phyloP scores from a whole-genome alignment of 345 rosid genomes.

The Iberis pinnata region DNA sequence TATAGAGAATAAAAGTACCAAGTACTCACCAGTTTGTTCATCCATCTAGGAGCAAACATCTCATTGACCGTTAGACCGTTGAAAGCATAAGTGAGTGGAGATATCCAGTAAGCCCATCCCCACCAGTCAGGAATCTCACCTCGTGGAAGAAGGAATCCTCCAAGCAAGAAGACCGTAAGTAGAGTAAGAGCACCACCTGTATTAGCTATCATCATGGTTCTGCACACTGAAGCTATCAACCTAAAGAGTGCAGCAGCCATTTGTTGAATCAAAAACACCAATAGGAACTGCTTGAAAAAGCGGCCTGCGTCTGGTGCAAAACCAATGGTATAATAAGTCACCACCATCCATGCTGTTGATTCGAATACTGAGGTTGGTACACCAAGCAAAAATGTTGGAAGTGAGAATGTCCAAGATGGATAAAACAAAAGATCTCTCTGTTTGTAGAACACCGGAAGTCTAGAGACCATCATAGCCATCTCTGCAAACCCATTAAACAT shows the following conservation, averaged over 20 bases:
- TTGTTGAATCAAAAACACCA: conserved; percentile 39
- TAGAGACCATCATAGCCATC: conserved; percentile 46
- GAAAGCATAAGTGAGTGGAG: conserved; percentile 51
- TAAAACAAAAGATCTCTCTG: conserved; percentile 61
- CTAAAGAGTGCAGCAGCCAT: conserved; percentile 39
- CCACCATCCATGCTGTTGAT: conserved; percentile 47
- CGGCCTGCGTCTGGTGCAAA: conserved; percentile 50
- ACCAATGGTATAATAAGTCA: conserved; percentile 66
- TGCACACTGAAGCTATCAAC: conserved; percentile 40
- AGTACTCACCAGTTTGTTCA: conserved; percentile 23
- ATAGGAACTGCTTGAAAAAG: conserved; percentile 49
- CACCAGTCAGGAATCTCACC: conserved; percentile 43
- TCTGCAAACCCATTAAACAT: conserved; percentile 61
- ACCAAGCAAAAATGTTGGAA: conserved; percentile 42
- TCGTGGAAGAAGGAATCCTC: conserved; percentile 49
- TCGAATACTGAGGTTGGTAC: conserved; percentile 43
- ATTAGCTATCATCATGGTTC: conserved; percentile 42
- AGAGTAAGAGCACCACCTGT: conserved; percentile 36
- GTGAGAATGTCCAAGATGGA: conserved; percentile 67
- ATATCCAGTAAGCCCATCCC: conserved; percentile 63
- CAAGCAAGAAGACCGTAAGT: conserved; percentile 37
- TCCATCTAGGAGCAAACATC: conserved; percentile 54
- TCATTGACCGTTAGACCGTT: conserved; percentile 50
- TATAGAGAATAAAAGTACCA: conserved; percentile 10
- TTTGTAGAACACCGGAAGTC: conserved; percentile 66